Base-by-base conservation (phyloP, 2,329 filamentous ascomycete species). In the Cytospora piceicola region DNA sequence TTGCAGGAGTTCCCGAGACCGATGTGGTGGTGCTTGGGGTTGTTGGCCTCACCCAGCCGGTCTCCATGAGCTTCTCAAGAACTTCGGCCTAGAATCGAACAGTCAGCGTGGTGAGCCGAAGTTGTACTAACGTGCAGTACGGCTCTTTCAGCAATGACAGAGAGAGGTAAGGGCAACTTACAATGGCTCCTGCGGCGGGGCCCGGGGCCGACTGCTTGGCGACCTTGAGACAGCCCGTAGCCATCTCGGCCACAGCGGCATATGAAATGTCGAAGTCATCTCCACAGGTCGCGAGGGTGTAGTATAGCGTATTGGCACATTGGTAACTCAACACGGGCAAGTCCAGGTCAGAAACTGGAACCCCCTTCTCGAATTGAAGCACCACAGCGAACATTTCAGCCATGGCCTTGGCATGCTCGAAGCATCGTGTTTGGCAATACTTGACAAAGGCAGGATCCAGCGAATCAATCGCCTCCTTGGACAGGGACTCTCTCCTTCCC, bases 291-390 rank as follows among this genome's bases (percentile, higher is more conserved):
- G 83, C 82, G 59, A 82, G 79, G 2, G 80, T 79, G 68, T 85
- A 83, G 39, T 81, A 83, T 60, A 87, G 73, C 71, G 85, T 80
- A 32, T 82, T 79, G 12, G 81, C 80, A 61, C 84, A 86, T 69
- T 86, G 83, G 63, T 85, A 85, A 1, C 83, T 81, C 67, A 84
- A 86, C 4, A 83, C 79, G 9, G 84, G 81, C 46, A 87, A 76
- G 64, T 87, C 84, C 22, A 87, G 73, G 68, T 86, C 84, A 0
- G 83, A 81, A 2, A 86, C 80, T 0, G 83, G 83, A 22, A 82
- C 80, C 17, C 76, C 77, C 60, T 81, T 82, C 42, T 82, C 81
- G 5, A 86, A 77, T 24, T 80, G 80, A 63, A 85, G 76, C 70
- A 86, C 77, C 55, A 81, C 76, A 3, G 80, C 76, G 68, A 87